These are phyloP conservation scores for Camelina sativa DNA, from an alignment of 345 rosid species.

Conservation along the genomic window DNA sequence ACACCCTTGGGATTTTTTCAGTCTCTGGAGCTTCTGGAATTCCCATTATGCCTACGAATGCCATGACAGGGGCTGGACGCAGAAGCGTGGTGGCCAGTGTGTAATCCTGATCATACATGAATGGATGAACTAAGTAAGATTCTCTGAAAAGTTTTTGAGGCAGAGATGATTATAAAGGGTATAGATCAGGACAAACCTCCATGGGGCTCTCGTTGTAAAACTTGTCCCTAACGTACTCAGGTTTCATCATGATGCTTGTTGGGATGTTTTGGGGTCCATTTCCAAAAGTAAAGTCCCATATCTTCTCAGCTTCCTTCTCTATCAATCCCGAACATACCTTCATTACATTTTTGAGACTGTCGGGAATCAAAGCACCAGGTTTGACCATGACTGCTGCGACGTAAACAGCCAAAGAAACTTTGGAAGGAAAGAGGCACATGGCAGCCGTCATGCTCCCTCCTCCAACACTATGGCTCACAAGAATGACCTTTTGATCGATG, in stretches of 20 bases:
- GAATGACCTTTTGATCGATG: slow-evolving; percentile 47
- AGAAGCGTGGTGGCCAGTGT: slow-evolving; percentile 46
- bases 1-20: slow-evolving; percentile 47
- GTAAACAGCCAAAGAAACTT: slow-evolving; percentile 52
- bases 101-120: slow-evolving; percentile 38
- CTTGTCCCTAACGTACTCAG: slow-evolving; percentile 40
- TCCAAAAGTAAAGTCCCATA: slow-evolving; percentile 42
- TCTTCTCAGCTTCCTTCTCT: slow-evolving; percentile 31
- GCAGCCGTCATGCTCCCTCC: slow-evolving; percentile 55
- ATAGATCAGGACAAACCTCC: slow-evolving; percentile 37
- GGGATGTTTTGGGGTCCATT: slow-evolving; percentile 47
- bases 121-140: slow-evolving; percentile 11
- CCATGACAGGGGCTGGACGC: slow-evolving; percentile 44
- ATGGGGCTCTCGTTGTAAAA: slow-evolving; percentile 46
- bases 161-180: background rate
- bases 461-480: slow-evolving; percentile 58
- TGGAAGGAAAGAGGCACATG: slow-evolving; percentile 44
- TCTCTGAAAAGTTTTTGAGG: background rate
- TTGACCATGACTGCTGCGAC: slow-evolving; percentile 54
- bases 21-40: slow-evolving; percentile 38
- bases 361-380: slow-evolving; percentile 39
- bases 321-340: slow-evolving; percentile 36
- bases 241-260: slow-evolving; percentile 47
- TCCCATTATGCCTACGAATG: slow-evolving; percentile 35
- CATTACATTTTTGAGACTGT: slow-evolving; percentile 29